Evolutionary conservation across 179 eudicot genomes (phyloP).

Genomic region (Sideroxylon spinosum): DNA sequence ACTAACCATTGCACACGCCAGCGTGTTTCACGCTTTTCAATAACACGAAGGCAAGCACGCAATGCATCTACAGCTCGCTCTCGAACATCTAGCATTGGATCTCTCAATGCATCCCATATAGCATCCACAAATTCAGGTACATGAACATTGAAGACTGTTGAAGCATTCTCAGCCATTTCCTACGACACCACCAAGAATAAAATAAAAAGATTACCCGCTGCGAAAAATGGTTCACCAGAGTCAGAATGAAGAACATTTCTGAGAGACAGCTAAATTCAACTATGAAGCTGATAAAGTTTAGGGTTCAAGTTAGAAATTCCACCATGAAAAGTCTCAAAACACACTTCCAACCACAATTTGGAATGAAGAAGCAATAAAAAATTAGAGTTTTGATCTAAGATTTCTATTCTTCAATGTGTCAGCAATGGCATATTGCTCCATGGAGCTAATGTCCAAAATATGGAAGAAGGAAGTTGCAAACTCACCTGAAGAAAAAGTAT

Average conservation of each 20-base stretch:
- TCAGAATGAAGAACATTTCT: background rate
- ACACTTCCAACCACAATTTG: background rate
- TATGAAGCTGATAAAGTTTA: background rate
- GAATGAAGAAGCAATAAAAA: background rate
- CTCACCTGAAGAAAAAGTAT: background rate
- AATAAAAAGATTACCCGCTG: constrained; percentile 3
- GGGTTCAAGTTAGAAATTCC: background rate
- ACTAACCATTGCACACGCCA: constrained; percentile 97
- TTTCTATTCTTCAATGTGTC: too few species aligned
- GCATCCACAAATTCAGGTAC: constrained; percentile 92
- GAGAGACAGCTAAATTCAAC: background rate
- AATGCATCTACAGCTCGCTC: constrained; percentile 96
- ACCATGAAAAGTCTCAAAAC: background rate
- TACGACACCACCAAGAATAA: constrained; percentile 24
- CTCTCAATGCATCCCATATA: constrained; percentile 89
- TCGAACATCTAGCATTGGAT: constrained; percentile 74
- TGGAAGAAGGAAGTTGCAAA: too few species aligned
- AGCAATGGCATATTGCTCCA: too few species aligned
- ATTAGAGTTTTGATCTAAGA: too few species aligned
- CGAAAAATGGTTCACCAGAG: background rate
- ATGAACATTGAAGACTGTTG: constrained; percentile 89
- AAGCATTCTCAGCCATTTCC: constrained; percentile 99
- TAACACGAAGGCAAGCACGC: constrained; percentile 95
- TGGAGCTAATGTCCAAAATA: too few species aligned
- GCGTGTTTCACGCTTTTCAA: constrained; percentile 96